Evolutionary conservation across 495 filamentous ascomycete species (phyloP).

Genomic region (Pseudevernia furfuracea): DNA sequence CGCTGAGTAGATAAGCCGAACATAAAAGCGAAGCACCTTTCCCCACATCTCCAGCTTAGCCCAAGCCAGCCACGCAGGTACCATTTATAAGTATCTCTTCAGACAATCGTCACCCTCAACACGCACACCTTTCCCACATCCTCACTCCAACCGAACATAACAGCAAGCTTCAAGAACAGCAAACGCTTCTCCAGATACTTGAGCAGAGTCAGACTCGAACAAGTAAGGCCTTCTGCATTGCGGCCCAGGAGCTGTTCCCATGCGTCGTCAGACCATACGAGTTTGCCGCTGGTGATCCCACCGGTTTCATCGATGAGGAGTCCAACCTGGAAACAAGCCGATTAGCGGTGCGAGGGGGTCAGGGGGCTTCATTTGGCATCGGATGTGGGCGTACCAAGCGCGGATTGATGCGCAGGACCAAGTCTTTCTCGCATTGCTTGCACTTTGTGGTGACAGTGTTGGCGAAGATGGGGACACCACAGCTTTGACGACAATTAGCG

Average conservation of each 20-base stretch:
- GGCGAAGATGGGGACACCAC: slow-evolving; percentile 48
- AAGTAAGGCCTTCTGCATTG: slow-evolving; percentile 22
- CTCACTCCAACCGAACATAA: slow-evolving; percentile 26
- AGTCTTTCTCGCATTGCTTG: slow-evolving; percentile 42
- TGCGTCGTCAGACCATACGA: slow-evolving; percentile 27
- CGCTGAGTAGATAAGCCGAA: not conserved
- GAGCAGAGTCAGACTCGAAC: slow-evolving; percentile 17
- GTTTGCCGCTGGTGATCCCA: slow-evolving; percentile 20
- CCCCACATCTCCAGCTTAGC: not conserved
- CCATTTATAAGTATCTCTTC: not conserved
- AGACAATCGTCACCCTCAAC: slow-evolving; percentile 17
- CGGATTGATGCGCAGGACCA: slow-evolving; percentile 47
- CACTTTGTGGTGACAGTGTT: slow-evolving; percentile 42
- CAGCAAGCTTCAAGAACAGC: slow-evolving; percentile 25
- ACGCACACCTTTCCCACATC: slow-evolving; percentile 25
- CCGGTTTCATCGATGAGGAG: slow-evolving; percentile 28
- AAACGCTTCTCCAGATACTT: slow-evolving; percentile 27
- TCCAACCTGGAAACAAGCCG: slow-evolving; percentile 17
- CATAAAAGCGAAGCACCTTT: not conserved
- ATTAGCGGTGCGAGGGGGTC: not conserved
- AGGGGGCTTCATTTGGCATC: not conserved
- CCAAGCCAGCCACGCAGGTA: not conserved
- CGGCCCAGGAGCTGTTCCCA: slow-evolving; percentile 31
- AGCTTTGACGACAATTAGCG: slow-evolving; percentile 33
- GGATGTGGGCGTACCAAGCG: slow-evolving; percentile 15